Base-by-base conservation (phyloP, 768 basidiomycete genomes). In the Auriscalpium orientale region DNA sequence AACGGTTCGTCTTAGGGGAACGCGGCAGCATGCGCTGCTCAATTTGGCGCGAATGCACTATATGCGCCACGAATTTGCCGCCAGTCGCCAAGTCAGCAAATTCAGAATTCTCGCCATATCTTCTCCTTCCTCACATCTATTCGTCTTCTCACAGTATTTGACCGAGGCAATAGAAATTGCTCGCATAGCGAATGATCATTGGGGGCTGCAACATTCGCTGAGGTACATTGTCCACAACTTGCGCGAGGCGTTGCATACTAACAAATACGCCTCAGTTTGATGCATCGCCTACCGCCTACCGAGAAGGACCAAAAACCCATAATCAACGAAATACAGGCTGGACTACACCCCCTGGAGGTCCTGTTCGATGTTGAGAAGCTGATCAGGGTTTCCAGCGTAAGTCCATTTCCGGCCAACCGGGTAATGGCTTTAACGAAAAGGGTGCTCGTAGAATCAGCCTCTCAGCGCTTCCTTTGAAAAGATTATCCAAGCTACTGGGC, bases 1-100 rank as follows among this genome's bases (percentile, higher is more conserved):
- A 43, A 48, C 44, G 12, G 55, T 56, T 53, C 21, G 28, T 28
- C 44, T 28, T 62, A 92, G 89, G 16, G 87, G 87, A 6, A 68
- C 88, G 56, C 86, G 90, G 50, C 90, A 91, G 58, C 86, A 89
- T 65, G 88, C 89, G 1, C 68, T 93, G 55, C 74, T 93, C 43
- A 87, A 88, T 60, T 71, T 93, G 15, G 85, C 87, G 22, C 79
- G 85, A 35, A 81, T 89, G 78, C 87, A 93, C 64, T 91, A 87
- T 66, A 70, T 82, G 40, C 79, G 82, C 18, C 76, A 79, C 45
- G 89, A 93, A 67, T 78, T 75, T 63, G 74, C 75, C 13, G 87
- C 87, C 38, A 85, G 85, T 28, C 77, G 81, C 53, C 81, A 88
- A 74, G 89, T 86, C 56, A 21, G 68, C 54, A 11, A 2, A 59